A percentile compares a stretch with the other conserved stretches of the same genome.
Evolutionary conservation across 768 basidiomycete species (phyloP).

Genomic region (Holtermanniella nyarrowii): DNA sequence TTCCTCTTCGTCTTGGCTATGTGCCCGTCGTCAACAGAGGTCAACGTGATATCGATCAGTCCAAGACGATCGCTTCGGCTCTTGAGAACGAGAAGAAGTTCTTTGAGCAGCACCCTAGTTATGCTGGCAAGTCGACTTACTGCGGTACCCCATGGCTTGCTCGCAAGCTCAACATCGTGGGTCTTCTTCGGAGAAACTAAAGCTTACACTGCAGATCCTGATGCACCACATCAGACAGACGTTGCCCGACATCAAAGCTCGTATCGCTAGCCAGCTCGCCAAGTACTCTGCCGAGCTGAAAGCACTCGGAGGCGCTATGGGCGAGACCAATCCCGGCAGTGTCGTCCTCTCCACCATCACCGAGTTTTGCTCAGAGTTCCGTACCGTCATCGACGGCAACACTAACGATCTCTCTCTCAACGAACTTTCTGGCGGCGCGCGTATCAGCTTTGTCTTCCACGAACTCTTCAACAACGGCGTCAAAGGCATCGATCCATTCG

Average conservation of each 20-base stretch:
- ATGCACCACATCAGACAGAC: conserved; percentile 98
- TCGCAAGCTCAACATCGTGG: conserved; percentile 83
- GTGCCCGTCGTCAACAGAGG: conserved; percentile 98
- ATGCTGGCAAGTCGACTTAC: conserved; percentile 86
- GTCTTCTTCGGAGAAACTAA: conserved; percentile 24
- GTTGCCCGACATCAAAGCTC: conserved; percentile 94
- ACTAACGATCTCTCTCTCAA: conserved; percentile 90
- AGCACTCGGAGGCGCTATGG: conserved; percentile 74
- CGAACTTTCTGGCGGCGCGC: conserved; percentile 94
- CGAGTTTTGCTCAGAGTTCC: conserved; percentile 94
- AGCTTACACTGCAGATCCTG: conserved; percentile 59
- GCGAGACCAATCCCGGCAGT: conserved; percentile 75
- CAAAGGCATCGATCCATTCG: conserved; percentile 92
- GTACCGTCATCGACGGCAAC: conserved; percentile 92
- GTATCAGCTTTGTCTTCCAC: conserved; percentile 98
- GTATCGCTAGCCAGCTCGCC: conserved; percentile 80
- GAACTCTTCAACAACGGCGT: conserved; percentile 96
- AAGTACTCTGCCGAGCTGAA: conserved; percentile 78
- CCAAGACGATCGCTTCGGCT: conserved; percentile 72
- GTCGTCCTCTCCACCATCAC: conserved; percentile 95
- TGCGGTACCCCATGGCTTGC: conserved; percentile 96
- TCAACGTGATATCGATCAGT: conserved; percentile 87
- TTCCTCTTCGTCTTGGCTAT: conserved; percentile 90
- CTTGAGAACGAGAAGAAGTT: conserved; percentile 82
- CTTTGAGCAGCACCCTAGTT: conserved; percentile 89